Base-by-base conservation (phyloP, 2,329 filamentous ascomycete genomes). In the Polytolypa hystricis region DNA sequence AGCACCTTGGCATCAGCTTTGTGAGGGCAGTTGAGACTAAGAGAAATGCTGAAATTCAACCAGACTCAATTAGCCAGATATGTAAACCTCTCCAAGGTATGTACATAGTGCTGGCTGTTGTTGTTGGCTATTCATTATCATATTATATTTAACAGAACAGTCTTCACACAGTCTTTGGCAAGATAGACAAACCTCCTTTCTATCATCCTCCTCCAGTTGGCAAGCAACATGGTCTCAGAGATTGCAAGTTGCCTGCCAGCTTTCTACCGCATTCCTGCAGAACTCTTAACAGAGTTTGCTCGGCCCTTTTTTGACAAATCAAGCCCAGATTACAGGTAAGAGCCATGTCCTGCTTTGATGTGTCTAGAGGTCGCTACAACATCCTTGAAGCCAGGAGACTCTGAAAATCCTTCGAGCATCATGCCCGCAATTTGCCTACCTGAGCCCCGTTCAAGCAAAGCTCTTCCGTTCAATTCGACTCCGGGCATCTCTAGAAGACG, bases 201-300 rank as follows among this genome's bases (percentile, higher is more conserved):
- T n/a, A n/a, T n/a, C n/a, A 26, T 26, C 5, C 23, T 26, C 12
- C 23, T 26, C 10, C 10, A 26, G 5, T 12, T 12, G 12, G 23
- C 5, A 5, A 26, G 12, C 23, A 26, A 26, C 12, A 26, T 26
- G 23, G 23, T 12, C 12, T 12, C 23, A 5, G 23, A 26, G 12
- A 30, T 30, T 12, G 14, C 10, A 4, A 8, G n/a, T 15, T 11
- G 10, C 10, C 30, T 10, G 30, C 10, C 30, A 9, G 18, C 15
- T 11, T 33, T 33, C 30, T 33, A 33, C 30, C 15, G 30, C 16
- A 8, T 33, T 14, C 30, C 30, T 3, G 30, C 12, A 10, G 30
- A 33, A 12, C 17, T 33, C 16, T 14, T 33, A 18, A 33, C 16
- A 17, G 10, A 17, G 10, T 17, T 33, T 21, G 4, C 12, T 16